Evolutionary conservation across 345 rosid genomes (phyloP), one percentile per base, ranked within the genome.

Genomic region (Gossypium ekmanianum): DNA sequence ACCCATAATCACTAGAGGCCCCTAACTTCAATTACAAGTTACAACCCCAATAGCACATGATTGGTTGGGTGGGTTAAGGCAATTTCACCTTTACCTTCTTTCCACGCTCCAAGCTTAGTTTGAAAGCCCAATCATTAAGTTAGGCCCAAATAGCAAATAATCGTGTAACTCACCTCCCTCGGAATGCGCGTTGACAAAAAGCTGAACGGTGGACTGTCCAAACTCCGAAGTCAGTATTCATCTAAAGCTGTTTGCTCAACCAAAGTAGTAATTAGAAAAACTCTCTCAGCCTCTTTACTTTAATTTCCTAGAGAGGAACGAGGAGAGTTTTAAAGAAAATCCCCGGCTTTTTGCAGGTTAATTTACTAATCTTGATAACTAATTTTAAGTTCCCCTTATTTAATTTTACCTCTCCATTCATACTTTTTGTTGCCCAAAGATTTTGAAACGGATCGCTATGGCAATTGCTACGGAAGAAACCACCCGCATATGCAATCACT

Each of bases 401-500:
- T 14, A 56, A 45, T 57, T 68, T 20, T 11, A 1, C 67, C 11
- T 10, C n/a, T 47, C 29, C 1, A 24, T 57, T 18, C 8, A 24
- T 73, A 58, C 0, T 44, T 16, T 59, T 77, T 24, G 39, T 62
- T 3, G 2, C 9, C 34, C 54, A 6, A 76, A 72, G 82, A 51
- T 75, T 76, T 66, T 48, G 75, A 77, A 54, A 78, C 71, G 80
- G 66, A 62, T 68, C 76, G 79, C 72, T 80, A 94, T 94, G 98
- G 94, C 80, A 66, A 65, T 83, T 59, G 86, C 84, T 72, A 67
- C 88, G 7, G 97, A 86, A 77, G 97, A 88, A 50, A 73, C 85
- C 81, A 87, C 90, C 20, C 85, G 76, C 77, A 80, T 86, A 11
- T 94, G 98, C 88, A 77, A 71, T 81, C 97, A 94, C 91, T 94